These are phyloP conservation scores for Chrysanthemum seticuspe DNA, from an alignment of 129 eudicot genomes.

Conservation along the genomic window DNA sequence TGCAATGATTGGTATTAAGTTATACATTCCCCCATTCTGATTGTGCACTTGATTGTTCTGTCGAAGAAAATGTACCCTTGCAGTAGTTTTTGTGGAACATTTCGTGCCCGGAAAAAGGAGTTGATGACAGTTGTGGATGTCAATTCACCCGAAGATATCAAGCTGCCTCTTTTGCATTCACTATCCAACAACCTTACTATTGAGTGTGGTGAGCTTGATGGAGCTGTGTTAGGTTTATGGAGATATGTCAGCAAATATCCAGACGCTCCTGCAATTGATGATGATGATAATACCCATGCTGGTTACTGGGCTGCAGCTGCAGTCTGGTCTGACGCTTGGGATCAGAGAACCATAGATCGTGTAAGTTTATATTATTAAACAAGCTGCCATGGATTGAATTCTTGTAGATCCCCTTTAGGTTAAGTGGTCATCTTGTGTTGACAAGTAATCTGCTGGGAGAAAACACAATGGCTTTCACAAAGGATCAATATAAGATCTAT, in stretches of 20 bases:
- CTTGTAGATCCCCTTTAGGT: conserved; percentile 11
- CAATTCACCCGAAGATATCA: conserved; percentile 46
- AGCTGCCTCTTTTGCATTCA: conserved; percentile 47
- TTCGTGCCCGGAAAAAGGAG: conserved; percentile 42
- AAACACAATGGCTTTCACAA: conserved; percentile 14
- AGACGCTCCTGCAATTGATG: conserved; percentile 51
- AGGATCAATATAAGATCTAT: conserved; percentile 11
- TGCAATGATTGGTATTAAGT: conserved; percentile 6
- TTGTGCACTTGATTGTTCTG: conserved; percentile 41
- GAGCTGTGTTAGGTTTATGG: conserved; percentile 93
- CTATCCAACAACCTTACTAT: conserved; percentile 38
- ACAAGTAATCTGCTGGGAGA: conserved; percentile 17
- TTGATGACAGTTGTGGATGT: conserved; percentile 30
- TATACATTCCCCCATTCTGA: conserved; percentile 29
- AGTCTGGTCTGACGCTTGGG: conserved; percentile 94
- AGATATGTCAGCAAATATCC: conserved; percentile 46
- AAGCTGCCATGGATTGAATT: conserved; percentile 13
- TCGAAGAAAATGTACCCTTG: conserved; percentile 89
- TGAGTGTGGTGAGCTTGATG: conserved; percentile 86
- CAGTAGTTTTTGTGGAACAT: conserved; percentile 70
- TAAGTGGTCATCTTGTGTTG: conserved; percentile 7
- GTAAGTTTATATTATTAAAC: conserved; percentile 48
- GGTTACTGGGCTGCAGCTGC: conserved; percentile 96
- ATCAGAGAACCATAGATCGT: conserved; percentile 77
- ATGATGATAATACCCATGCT: conserved; percentile 66